Base-by-base conservation (phyloP, 306 rosid genomes). In the Corylus americana region DNA sequence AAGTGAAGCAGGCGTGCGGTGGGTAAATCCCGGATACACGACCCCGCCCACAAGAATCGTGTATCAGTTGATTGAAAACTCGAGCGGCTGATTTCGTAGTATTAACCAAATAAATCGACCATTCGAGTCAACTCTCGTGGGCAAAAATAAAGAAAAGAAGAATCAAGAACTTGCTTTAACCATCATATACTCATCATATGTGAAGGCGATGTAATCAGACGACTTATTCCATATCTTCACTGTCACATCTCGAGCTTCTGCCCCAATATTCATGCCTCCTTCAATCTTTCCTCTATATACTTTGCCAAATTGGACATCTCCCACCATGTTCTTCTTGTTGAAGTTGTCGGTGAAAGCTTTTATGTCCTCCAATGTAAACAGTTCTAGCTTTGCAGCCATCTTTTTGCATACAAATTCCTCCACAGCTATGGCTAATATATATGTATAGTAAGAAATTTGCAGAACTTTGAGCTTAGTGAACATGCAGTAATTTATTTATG, bases 221-320 rank as follows among this genome's bases (percentile, higher is more conserved):
- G 75, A 83, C 62, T 77, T 76, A 70, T 90, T 91, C 85, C 86
- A 87, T 49, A 85, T 80, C 83, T 87, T 90, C 49, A 89, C 87
- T 8, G 83, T 73, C 35, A 86, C 87, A 68, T 77, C 78, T 78
- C 74, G 80, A 81, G 61, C 69, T 67, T 78, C 70, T 45, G 63
- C 27, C 39, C 78, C 72, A 13, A 10, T 39, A 22, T 22, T 22
- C 29, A 18, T 22, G 5, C 83, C 69, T 48, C 78, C 70, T 63
- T 80, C 83, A 27, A 86, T 75, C 67, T 48, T 73, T 18, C 86
- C 92, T 79, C 91, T 86, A 78, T 80, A 92, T 73, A 88, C 69
- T 84, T 79, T 88, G 4, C 88, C 86, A 75, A 85, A 85, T 39
- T 89, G 87, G 18, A 90, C 84, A 16, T 61, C 47, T 70, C 89